Conservation (phyloP, 2,329 filamentous ascomycete species). For the Torrubiella hemipterigena region DNA sequence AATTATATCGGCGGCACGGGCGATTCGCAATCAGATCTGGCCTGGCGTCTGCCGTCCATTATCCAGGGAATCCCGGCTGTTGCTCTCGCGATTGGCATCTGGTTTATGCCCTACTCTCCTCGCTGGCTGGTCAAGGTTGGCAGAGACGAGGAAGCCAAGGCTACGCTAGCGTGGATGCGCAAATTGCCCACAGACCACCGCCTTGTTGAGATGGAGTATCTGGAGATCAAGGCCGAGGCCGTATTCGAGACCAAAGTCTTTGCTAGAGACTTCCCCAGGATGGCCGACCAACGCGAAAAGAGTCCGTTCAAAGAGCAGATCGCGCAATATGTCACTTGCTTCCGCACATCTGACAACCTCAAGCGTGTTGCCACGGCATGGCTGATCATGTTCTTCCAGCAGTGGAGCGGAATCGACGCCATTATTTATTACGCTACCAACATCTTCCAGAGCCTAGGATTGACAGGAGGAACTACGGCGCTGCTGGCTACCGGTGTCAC, state of each 20-base stretch:
- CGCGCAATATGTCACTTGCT: slow-evolving; percentile 34
- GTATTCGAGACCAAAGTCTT: slow-evolving; percentile 52
- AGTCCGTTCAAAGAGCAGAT: slow-evolving; percentile 31
- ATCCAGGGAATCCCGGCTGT: slow-evolving; percentile 48
- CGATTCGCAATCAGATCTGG: slow-evolving; percentile 55
- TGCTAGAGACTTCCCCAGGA: slow-evolving; percentile 41
- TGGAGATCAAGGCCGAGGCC: slow-evolving; percentile 14
- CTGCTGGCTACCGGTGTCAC: slow-evolving; percentile 60
- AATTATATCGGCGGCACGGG: slow-evolving; percentile 34
- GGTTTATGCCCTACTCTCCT: slow-evolving; percentile 76
- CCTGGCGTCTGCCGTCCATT: slow-evolving; percentile 46
- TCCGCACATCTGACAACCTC: slow-evolving; percentile 37
- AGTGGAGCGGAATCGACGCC: slow-evolving; percentile 24
- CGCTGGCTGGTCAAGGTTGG: slow-evolving; percentile 71
- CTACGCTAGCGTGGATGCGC: slow-evolving; percentile 12
- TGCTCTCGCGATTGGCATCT: slow-evolving; percentile 55
- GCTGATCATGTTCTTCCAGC: slow-evolving; percentile 49
- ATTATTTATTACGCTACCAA: slow-evolving; percentile 39
- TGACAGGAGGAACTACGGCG: slow-evolving; percentile 44
- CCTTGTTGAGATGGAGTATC: slow-evolving; percentile 12
- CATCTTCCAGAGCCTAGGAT: slow-evolving; percentile 52
- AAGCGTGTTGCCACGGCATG: slow-evolving; percentile 53
- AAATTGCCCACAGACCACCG: slow-evolving; percentile 10
- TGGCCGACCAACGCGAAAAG: slow-evolving; percentile 25
- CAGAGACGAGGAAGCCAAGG: slow-evolving; percentile 18